Base-by-base conservation (phyloP, 768 basidiomycete species). In the Strobilomyces echinocephalus region DNA sequence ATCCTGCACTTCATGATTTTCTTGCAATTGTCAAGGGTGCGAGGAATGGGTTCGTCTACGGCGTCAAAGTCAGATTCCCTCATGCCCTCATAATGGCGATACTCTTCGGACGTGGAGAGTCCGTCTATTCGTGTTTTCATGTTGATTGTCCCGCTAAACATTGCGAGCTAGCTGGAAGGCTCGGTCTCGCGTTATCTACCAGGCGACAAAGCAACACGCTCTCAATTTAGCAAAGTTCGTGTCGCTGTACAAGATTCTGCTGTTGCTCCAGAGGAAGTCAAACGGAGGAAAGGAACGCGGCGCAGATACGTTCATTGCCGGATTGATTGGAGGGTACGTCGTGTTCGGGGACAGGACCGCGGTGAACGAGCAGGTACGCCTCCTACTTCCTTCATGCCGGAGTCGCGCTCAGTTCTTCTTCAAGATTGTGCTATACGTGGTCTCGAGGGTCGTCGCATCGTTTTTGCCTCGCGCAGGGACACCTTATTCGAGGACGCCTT, bases 11-110 rank as follows among this genome's bases (percentile, higher is more conserved):
- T 60, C 95, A 95, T 67, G 94, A 97, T 67, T 84, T 88, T 62
- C 81, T 98, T 42, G 88, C 91, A 24, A 87, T 99, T 62, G 72
- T 98, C 66, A 99, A 99, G 69, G 95, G 97, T 41, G 90, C 92
- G 31, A 81, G 91, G 39, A 93, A 93, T 66, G 92, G 92, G 5
- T 80, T 92, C 55, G 88, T 93, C 9, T 94, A 93, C 61, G 91
- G 91, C 35, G 88, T 87, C 61, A 92, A 93, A 73, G 87, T 95
- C 57, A 76, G 93, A 40, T 95, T 95, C 63, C 95, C 95, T 36
- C 95, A 98, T 79, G 95, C 95, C 1, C 75, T 98, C 28, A 87
- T 98, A 46, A 97, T 97, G 95, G 88, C 93, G 21, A 81, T 97
- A 55, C 76, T 98, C 39, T 98, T 97, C 64, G 92, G 93, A 31